These are phyloP conservation scores for Sporothrix humicola DNA, from an alignment of 2,329 filamentous ascomycete species.

Conservation along the genomic window DNA sequence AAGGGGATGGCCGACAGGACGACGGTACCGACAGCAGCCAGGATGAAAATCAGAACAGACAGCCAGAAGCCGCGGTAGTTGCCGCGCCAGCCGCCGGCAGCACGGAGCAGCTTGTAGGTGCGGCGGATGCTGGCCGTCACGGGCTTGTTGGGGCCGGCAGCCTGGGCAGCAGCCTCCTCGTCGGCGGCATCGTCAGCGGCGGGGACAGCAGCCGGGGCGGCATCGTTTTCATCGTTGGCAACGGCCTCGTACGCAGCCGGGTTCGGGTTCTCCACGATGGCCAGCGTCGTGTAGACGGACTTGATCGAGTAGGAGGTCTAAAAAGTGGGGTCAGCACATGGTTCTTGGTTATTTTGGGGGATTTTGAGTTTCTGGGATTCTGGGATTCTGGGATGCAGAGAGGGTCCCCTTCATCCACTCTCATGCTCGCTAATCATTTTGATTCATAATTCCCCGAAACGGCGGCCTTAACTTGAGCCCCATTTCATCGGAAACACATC, in stretches of 20 bases:
- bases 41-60: conserved; percentile 49
- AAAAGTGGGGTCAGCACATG: conserved; percentile 34
- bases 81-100: conserved; percentile 67
- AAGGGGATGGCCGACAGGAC: conserved; percentile 52
- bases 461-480: too few species aligned
- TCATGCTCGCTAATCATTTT: too few species aligned
- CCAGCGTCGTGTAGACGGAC: conserved; percentile 58
- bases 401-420: not conserved
- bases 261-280: conserved; percentile 64
- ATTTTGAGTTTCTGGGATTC: too few species aligned
- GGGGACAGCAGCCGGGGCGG: conserved; percentile 7
- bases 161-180: conserved; percentile 47
- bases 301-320: conserved; percentile 59
- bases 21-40: conserved; percentile 47
- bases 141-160: conserved; percentile 47
- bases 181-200: conserved; percentile 43
- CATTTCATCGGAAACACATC: too few species aligned
- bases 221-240: conserved; percentile 46
- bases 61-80: conserved; percentile 72
- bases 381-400: too few species aligned
- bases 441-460: too few species aligned
- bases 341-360: not conserved
- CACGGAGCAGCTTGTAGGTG: conserved; percentile 61
- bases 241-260: conserved; percentile 62
- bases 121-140: conserved; percentile 59